Evolutionary conservation across 2,329 filamentous ascomycete species (phyloP), one percentile per base, ranked within the genome.

Genomic region (Dothistroma pini): DNA sequence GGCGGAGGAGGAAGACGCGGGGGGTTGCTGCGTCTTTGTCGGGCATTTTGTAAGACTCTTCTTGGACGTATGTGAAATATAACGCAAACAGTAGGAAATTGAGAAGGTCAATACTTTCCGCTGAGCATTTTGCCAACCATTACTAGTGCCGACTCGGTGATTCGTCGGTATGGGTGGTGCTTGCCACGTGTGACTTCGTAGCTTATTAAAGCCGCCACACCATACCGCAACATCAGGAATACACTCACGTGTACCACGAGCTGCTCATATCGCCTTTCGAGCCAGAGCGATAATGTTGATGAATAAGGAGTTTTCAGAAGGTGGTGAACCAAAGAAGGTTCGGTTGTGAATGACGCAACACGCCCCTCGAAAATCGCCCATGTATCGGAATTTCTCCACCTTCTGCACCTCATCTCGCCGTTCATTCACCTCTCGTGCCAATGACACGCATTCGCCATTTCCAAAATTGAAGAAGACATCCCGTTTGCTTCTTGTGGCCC

Each of bases 1-100:
- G 93, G 69, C 93, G 90, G 74, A 92, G 79, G 68, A 95, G 85
- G 79, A 93, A 93, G 73, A 90, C 87, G 57, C 90, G 84, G 1
- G 90, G 90, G 1, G 87, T 86, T 1, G 75, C 62, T 52, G 72
- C 72, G 66, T 75, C 72, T 68, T 74, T 74, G 65, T 74, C 72
- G 19, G 72, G 69, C 72, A 75, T 74, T 16, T 31, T 66, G 47
- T 32, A 21, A n/a, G 21, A 41, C 11, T 22, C 25, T 50, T 1
- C 9, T 19, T 22, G 16, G 16, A n/a, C 4, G 29, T 10, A 25
- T 55, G 53, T 44, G 11, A 14, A 11, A 44, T 4, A 16, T 55
- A 9, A 22, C 22, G 52, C 25, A 6, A 16, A 29, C 47, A 19
- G n/a, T 22, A 53, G 25, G 11, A 19, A n/a, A n/a, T n/a, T 31